Conservation (phyloP, 2,329 filamentous ascomycete genomes). For the Alternaria conjuncta region DNA sequence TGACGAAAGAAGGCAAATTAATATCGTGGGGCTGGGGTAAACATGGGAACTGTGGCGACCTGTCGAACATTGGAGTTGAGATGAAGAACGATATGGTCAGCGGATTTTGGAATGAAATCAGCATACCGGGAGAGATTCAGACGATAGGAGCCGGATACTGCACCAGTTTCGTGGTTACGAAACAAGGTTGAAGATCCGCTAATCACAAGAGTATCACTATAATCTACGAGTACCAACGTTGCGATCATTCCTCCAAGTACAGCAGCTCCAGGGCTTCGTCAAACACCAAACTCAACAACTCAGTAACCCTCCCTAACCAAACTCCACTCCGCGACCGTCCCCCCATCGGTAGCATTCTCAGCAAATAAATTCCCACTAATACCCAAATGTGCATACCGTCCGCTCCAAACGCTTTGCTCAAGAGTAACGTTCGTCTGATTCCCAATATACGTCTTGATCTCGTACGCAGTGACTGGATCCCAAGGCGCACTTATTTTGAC, state of each 20-base stretch:
- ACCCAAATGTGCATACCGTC: constrained; percentile 55
- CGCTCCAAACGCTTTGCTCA: constrained; percentile 49
- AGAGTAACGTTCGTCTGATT: constrained; percentile 57
- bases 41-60: constrained; percentile 87
- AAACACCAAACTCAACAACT: background rate
- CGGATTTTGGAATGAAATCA: constrained; percentile 39
- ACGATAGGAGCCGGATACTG: constrained; percentile 37
- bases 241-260: background rate
- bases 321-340: constrained; percentile 62
- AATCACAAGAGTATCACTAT: background rate
- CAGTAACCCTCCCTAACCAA: constrained; percentile 33
- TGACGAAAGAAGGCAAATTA: constrained; percentile 70
- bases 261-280: no score
- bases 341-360: constrained; percentile 48
- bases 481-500: constrained; percentile 53
- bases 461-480: constrained; percentile 40
- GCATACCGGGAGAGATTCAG: constrained; percentile 26
- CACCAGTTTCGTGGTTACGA: constrained; percentile 36
- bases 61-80: constrained; percentile 14
- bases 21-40: constrained; percentile 96
- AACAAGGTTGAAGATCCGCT: background rate
- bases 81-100: constrained; percentile 37
- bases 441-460: constrained; percentile 50
- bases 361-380: constrained; percentile 56
- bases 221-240: background rate